Conservation (phyloP, 352 stramenopile species). For the Phytophthora sojae region DNA sequence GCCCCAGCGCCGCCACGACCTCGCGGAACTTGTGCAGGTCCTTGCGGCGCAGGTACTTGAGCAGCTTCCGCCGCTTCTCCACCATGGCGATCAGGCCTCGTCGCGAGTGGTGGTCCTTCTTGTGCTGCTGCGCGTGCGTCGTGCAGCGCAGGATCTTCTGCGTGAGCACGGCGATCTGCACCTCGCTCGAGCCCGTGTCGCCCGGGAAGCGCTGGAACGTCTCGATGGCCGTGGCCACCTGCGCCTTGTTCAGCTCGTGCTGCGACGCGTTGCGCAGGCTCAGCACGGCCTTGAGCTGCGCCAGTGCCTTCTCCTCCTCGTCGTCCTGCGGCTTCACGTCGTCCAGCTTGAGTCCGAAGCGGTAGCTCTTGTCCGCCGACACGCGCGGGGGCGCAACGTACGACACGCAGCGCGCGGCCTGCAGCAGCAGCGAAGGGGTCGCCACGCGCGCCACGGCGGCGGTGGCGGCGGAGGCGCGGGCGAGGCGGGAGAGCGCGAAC, state of each 20-base stretch:
- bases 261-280: slow-evolving; percentile 83
- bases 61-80: slow-evolving; percentile 85
- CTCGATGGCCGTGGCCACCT: slow-evolving; percentile 81
- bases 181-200: slow-evolving; percentile 87
- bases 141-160: slow-evolving; percentile 88
- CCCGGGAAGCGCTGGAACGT: slow-evolving; percentile 89
- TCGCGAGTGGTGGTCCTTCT: slow-evolving; percentile 91
- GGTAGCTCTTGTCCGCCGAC: slow-evolving; percentile 59
- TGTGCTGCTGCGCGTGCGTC: slow-evolving; percentile 75
- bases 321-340: slow-evolving; percentile 52
- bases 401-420: slow-evolving; percentile 41
- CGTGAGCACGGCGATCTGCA: slow-evolving; percentile 87
- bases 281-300: slow-evolving; percentile 74
- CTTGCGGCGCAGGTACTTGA: slow-evolving; percentile 87
- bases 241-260: slow-evolving; percentile 84
- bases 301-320: slow-evolving; percentile 50
- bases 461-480: not conserved
- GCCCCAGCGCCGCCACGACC: slow-evolving; percentile 77
- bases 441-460: slow-evolving; percentile 13
- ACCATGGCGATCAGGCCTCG: slow-evolving; percentile 88
- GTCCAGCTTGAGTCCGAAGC: slow-evolving; percentile 71
- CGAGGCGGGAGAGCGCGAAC: slow-evolving; percentile 54
- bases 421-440: slow-evolving; percentile 1
- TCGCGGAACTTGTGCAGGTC: slow-evolving; percentile 83
- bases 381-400: slow-evolving; percentile 77